Percentiles rank a stretch among this genome's conserved stretches.
Conservation (phyloP, 306 rosid species). For the Carpinus fangiana region DNA sequence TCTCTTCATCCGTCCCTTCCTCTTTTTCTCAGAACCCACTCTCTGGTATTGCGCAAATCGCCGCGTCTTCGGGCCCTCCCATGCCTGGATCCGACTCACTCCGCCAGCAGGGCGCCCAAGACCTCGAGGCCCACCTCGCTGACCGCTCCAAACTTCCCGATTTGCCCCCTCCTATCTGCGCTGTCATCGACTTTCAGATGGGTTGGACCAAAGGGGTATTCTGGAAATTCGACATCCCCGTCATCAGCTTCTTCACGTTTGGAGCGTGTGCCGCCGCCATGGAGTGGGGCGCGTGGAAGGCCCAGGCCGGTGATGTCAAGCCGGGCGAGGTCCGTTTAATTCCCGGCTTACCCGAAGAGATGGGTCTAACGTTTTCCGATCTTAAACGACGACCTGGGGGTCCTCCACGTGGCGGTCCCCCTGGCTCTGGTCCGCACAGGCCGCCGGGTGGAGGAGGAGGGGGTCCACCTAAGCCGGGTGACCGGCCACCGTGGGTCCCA, state of each 20-base stretch:
- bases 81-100: conserved; percentile 21
- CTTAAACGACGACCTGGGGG: conserved; percentile 24
- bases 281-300: conserved; percentile 57
- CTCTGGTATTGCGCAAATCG: conserved; percentile 35
- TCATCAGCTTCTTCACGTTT: conserved; percentile 52
- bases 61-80: conserved; percentile 19
- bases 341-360: conserved; percentile 55
- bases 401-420: conserved; percentile 17
- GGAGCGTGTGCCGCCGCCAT: conserved; percentile 60
- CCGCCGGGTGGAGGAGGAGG: neutral
- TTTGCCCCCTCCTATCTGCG: conserved; percentile 45
- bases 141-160: conserved; percentile 1
- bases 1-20: conserved; percentile 51
- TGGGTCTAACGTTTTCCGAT: conserved; percentile 45
- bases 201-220: conserved; percentile 46
- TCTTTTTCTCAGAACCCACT: conserved; percentile 48
- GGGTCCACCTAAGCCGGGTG: conserved; percentile 45
- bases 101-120: conserved; percentile 15
- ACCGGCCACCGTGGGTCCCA: conserved; percentile 42
- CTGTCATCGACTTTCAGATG: conserved; percentile 58
- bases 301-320: conserved; percentile 39
- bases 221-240: conserved; percentile 43
- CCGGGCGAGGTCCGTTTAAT: conserved; percentile 46
- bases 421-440: neutral
- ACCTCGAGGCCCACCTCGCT: conserved; percentile 40